Evolutionary conservation across 805 yeast genomes (phyloP).

Genomic region (Hanseniaspora jakobsenii): DNA sequence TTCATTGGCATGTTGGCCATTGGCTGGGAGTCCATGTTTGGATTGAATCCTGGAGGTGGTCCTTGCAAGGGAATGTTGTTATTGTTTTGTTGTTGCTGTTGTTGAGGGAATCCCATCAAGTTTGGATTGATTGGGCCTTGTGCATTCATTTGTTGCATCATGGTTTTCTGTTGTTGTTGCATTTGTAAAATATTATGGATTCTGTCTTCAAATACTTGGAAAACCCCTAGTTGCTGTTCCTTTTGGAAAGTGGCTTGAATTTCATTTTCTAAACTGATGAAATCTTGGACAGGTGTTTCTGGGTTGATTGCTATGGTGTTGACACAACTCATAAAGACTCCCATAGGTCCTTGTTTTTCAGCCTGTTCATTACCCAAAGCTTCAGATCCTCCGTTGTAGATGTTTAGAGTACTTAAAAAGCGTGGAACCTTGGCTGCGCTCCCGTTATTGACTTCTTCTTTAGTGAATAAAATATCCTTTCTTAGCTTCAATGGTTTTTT

Average conservation of each 20-base stretch:
- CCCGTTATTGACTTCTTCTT: not conserved
- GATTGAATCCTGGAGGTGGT: slow-evolving; percentile 20
- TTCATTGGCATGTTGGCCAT: too few relatives aligned
- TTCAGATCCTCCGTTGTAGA: not conserved
- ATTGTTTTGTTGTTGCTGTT: slow-evolving; percentile 18
- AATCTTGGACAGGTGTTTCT: slow-evolving; percentile 1
- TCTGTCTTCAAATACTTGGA: slow-evolving; percentile 12
- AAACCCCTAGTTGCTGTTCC: slow-evolving; percentile 4
- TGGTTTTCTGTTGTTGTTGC: slow-evolving; percentile 25
- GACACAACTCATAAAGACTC: slow-evolving; percentile 6
- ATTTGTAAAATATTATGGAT: slow-evolving; percentile 21
- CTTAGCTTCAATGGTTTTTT: not conserved
- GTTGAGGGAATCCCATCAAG: too few relatives aligned
- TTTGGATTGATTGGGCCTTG: too few relatives aligned
- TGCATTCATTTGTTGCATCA: slow-evolving; percentile 21
- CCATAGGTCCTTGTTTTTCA: not conserved
- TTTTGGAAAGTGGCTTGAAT: slow-evolving; percentile 9
- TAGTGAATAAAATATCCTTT: not conserved
- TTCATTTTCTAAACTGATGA: slow-evolving; percentile 11
- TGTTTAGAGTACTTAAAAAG: not conserved
- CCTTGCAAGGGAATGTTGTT: slow-evolving; percentile 21
- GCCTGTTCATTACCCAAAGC: not conserved
- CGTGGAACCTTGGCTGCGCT: slow-evolving; percentile 1
- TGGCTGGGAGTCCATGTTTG: too few relatives aligned
- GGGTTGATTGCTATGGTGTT: slow-evolving; percentile 2